Evolutionary conservation across 2,329 filamentous ascomycete species (phyloP).

Genomic region (Ascochyta rabiei): DNA sequence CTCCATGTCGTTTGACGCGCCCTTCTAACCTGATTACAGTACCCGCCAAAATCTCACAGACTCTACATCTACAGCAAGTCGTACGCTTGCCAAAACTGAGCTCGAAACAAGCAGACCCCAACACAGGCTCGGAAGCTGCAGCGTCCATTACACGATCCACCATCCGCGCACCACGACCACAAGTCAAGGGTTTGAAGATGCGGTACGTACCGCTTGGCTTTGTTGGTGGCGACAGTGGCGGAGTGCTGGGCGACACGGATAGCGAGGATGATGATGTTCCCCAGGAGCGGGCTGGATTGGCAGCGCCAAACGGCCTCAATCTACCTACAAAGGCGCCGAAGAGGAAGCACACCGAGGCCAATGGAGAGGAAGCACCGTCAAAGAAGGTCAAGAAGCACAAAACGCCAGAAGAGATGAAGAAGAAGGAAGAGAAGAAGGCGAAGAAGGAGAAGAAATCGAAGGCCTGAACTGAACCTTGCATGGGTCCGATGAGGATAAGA

Average conservation of each 20-base stretch:
- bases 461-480: constrained; percentile 18
- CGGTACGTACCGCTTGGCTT: constrained; percentile 72
- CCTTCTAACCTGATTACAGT: constrained; percentile 28
- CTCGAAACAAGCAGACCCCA: constrained; percentile 49
- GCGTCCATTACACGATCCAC: constrained; percentile 55
- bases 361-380: constrained; percentile 39
- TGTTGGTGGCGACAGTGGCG: constrained; percentile 50
- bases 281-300: constrained; percentile 40
- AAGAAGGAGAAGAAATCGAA: constrained; percentile 43
- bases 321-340: constrained; percentile 40
- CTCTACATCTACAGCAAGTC: constrained; percentile 69
- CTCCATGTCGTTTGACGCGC: not conserved
- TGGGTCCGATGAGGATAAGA: not conserved
- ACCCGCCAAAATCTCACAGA: constrained; percentile 57
- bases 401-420: constrained; percentile 43
- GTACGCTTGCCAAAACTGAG: constrained; percentile 58
- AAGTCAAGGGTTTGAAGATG: constrained; percentile 70
- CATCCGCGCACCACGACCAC: constrained; percentile 62
- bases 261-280: constrained; percentile 48
- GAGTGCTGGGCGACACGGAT: constrained; percentile 51
- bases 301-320: constrained; percentile 30
- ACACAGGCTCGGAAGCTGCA: constrained; percentile 49
- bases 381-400: constrained; percentile 51
- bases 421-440: constrained; percentile 47
- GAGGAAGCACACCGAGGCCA: constrained; percentile 45